A percentile compares a stretch with the other conserved stretches of the same genome.
Evolutionary conservation across 2,329 filamentous ascomycete genomes (phyloP).

Genomic region (Botrytis paeoniae): DNA sequence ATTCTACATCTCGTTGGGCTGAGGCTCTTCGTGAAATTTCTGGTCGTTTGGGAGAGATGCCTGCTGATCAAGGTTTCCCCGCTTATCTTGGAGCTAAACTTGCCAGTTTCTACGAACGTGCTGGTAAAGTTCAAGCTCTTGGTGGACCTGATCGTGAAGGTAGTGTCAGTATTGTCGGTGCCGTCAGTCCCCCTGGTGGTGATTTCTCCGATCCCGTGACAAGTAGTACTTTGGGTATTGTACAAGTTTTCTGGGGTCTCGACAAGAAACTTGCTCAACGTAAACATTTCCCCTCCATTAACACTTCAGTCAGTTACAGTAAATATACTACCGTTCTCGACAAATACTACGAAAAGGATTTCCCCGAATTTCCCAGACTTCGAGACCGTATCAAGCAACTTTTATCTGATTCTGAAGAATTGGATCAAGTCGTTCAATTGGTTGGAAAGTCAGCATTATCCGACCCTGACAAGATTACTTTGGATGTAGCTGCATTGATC

Average conservation of each 20-base stretch:
- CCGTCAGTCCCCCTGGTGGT: slow-evolving; percentile 94
- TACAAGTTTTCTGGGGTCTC: slow-evolving; percentile 99
- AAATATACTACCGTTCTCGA: slow-evolving; percentile 91
- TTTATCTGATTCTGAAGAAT: slow-evolving; percentile 89
- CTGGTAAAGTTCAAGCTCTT: slow-evolving; percentile 79
- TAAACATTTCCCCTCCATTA: slow-evolving; percentile 99
- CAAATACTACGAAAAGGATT: slow-evolving; percentile 90
- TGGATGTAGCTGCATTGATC: slow-evolving; percentile 85
- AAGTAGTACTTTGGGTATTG: slow-evolving; percentile 87
- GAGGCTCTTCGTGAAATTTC: slow-evolving; percentile 98
- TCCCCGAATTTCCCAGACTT: slow-evolving; percentile 89
- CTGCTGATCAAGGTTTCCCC: slow-evolving; percentile 98
- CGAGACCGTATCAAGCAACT: slow-evolving; percentile 93
- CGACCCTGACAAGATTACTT: slow-evolving; percentile 95
- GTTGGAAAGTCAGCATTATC: slow-evolving; percentile 96
- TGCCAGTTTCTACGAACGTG: slow-evolving; percentile 98
- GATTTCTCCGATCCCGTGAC: slow-evolving; percentile 99
- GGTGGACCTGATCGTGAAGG: slow-evolving; percentile 86
- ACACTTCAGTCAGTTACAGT: slow-evolving; percentile 90
- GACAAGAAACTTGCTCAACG: slow-evolving; percentile 99
- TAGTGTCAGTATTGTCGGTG: slow-evolving; percentile 95
- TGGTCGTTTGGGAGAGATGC: slow-evolving; percentile 98
- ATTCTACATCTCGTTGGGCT: slow-evolving; percentile 96
- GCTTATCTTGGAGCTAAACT: slow-evolving; percentile 96
- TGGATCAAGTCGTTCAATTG: slow-evolving; percentile 97